phyloP scores from a whole-genome alignment of 2,329 filamentous ascomycete genomes.

The Cordyceps fumosorosea region DNA sequence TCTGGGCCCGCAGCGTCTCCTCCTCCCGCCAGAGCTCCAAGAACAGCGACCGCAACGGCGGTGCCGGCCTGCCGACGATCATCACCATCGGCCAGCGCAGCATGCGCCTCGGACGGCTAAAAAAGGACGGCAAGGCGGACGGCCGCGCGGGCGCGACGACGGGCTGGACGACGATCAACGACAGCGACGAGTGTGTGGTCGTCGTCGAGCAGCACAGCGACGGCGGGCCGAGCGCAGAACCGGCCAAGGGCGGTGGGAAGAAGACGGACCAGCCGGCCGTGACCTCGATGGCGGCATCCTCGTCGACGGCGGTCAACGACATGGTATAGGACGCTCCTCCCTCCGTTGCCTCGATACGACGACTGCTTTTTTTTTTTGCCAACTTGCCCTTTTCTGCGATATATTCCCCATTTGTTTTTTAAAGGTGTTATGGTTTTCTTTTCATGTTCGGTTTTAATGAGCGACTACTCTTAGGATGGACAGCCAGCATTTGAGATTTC shows the following conservation, averaged over 20 bases:
- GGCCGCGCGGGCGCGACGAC: slow-evolving; percentile 1
- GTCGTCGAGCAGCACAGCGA: slow-evolving; percentile 11
- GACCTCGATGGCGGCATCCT: not conserved
- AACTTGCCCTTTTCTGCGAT: not conserved
- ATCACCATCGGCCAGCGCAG: slow-evolving; percentile 18
- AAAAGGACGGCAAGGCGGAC: slow-evolving; percentile 14
- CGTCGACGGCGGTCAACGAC: slow-evolving; percentile 3
- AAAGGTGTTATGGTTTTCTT: not conserved
- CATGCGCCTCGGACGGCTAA: slow-evolving; percentile 15
- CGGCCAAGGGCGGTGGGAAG: not conserved
- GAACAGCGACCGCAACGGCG: slow-evolving; percentile 9
- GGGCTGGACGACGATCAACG: slow-evolving; percentile 20
- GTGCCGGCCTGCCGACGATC: slow-evolving; percentile 11
- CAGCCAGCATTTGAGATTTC: not conserved
- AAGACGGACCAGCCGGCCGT: not conserved
- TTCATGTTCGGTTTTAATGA: not conserved
- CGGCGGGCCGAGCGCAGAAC: not conserved
- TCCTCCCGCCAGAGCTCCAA: slow-evolving; percentile 8
- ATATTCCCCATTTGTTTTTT: not conserved
- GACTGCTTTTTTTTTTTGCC: not conserved
- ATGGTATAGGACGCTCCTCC: not conserved
- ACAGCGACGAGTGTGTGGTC: slow-evolving; percentile 19
- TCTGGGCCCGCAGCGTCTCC: slow-evolving; percentile 13
- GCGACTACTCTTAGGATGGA: not conserved
- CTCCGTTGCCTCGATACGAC: not conserved